A percentile compares a stretch with the other conserved stretches of the same genome.
phyloP scores from a whole-genome alignment of 768 basidiomycete genomes.

The Tulasnella sp. region DNA sequence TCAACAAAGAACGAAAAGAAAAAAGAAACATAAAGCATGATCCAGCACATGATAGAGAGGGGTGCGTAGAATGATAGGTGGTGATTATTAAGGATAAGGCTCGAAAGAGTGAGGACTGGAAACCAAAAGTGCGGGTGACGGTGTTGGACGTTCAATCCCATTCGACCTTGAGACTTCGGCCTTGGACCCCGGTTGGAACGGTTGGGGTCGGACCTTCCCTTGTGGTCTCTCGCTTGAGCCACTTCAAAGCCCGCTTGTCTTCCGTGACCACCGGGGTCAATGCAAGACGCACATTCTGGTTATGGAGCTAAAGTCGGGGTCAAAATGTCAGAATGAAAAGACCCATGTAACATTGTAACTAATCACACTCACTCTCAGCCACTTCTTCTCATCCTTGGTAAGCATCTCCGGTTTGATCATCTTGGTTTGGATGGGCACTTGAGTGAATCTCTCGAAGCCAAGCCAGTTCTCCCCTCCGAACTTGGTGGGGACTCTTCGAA shows the following conservation, averaged over 20 bases:
- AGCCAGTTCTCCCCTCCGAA: constrained; percentile 42
- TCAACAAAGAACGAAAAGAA: neutral
- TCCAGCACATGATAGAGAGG: neutral
- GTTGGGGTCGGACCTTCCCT: constrained; percentile 4
- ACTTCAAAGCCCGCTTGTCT: constrained; percentile 15
- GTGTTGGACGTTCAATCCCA: constrained; percentile 7
- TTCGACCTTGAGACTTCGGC: constrained; percentile 6
- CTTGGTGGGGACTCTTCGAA: constrained; percentile 40
- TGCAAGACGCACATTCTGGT: constrained; percentile 3
- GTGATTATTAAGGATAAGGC: neutral
- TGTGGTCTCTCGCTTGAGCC: constrained; percentile 11
- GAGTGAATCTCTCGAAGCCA: constrained; percentile 80
- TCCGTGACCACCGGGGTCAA: constrained; percentile 8
- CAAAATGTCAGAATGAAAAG: neutral
- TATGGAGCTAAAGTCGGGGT: constrained; percentile 7
- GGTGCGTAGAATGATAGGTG: neutral
- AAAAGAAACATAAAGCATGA: neutral
- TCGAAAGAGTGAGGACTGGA: neutral
- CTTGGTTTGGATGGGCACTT: constrained; percentile 17
- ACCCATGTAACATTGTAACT: neutral
- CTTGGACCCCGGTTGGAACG: constrained; percentile 2
- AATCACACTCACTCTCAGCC: constrained; percentile 33
- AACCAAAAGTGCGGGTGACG: neutral
- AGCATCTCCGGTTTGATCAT: constrained; percentile 39
- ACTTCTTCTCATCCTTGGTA: constrained; percentile 45